Base-by-base conservation (phyloP, 2,329 filamentous ascomycete genomes). In the Phaeoacremonium minimum region DNA sequence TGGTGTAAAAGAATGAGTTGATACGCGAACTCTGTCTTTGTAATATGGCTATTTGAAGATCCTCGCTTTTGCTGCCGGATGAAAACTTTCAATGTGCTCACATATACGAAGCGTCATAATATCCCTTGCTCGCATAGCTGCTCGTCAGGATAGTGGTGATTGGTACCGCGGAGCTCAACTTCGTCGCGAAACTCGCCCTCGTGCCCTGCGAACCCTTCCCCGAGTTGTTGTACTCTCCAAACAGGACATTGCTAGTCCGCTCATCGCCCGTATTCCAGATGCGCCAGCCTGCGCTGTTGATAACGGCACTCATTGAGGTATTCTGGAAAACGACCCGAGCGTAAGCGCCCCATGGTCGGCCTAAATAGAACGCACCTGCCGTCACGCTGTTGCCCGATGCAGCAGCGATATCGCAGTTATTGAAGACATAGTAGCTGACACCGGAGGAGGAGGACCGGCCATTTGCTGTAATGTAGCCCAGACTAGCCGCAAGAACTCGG, bases 201-300 rank as follows among this genome's bases (percentile, higher is more conserved):
- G 62, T 66, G 1, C 76, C 76, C 14, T 57, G 54, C 3, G 77
- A 63, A 3, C 80, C 80, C 19, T 60, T 51, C 2, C 80, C 80
- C 2, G 66, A 67, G 55, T 84, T 84, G 15, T 47, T 57, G 49
- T 73, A 83, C 62, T 84, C 80, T 8, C 58, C 73, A 43, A 75
- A 83, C 17, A 62, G 55, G 2, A 82, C 71, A 30, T 74, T 58
- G 20, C 61, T 63, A 2, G 73, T 78, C 22, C 67, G 63, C n/a
- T 63, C 51, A 30, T 69, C 60, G 4, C 60, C 61, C 2, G 46
- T 57, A 39, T 67, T 67, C 80, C 80, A 84, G 18, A 61, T 50
- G 3, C 47, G 53, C 79, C 80, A 84, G 1, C 80, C 80, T 0
- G 69, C 69, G 3, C 63, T 41, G 47, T 82, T 80, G 48, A 85